phyloP scores from a whole-genome alignment of 2,329 filamentous ascomycete species.

The Calonectria naviculata region DNA sequence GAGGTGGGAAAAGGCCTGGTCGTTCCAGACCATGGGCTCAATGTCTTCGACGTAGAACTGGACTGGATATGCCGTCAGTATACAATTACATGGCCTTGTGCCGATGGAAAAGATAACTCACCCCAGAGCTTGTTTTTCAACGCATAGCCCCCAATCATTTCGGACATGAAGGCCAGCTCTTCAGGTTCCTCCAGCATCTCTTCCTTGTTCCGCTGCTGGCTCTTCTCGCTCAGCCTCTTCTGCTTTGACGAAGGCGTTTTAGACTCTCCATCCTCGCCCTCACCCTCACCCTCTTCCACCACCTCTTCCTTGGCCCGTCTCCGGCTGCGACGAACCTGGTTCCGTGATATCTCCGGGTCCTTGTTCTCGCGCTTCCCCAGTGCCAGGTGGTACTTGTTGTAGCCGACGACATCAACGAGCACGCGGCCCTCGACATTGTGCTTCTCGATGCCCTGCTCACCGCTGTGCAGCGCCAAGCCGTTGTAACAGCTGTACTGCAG shows the following conservation, averaged over 20 bases:
- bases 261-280: not conserved
- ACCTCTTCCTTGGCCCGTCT: not conserved
- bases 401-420: slow-evolving; percentile 54
- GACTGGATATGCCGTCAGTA: slow-evolving; percentile 31
- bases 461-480: slow-evolving; percentile 50
- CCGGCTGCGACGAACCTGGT: slow-evolving; percentile 22
- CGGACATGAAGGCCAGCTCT: slow-evolving; percentile 54
- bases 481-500: slow-evolving; percentile 54
- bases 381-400: slow-evolving; percentile 53
- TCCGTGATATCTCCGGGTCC: slow-evolving; percentile 42
- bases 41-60: slow-evolving; percentile 55
- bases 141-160: slow-evolving; percentile 55
- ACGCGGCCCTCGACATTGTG: slow-evolving; percentile 54
- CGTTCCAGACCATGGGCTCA: slow-evolving; percentile 56
- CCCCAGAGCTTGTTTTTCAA: slow-evolving; percentile 59
- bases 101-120: slow-evolving; percentile 35
- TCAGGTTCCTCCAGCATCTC: slow-evolving; percentile 51
- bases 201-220: slow-evolving; percentile 51
- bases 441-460: slow-evolving; percentile 32
- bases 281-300: not conserved
- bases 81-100: not conserved
- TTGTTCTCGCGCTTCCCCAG: slow-evolving; percentile 49
- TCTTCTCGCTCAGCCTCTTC: slow-evolving; percentile 45
- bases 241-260: slow-evolving; percentile 24
- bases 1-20: slow-evolving; percentile 56